Evolutionary conservation across 2,329 filamentous ascomycete genomes (phyloP).

Genomic region (Fusarium neocosmosporiellum): DNA sequence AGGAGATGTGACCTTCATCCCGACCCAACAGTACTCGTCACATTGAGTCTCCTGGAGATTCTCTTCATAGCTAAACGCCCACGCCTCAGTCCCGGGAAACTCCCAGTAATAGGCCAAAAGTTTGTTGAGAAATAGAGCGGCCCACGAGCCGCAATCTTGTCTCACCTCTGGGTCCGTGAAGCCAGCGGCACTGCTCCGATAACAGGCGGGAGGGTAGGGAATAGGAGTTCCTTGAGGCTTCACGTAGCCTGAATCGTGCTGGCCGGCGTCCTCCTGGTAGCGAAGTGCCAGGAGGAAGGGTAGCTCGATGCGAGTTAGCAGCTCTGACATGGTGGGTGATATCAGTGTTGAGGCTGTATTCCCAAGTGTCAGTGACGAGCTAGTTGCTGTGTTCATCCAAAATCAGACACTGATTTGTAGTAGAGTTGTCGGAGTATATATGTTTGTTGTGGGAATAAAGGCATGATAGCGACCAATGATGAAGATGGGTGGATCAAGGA

Average conservation of each 20-base stretch:
- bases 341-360: not conserved
- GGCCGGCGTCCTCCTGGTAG: not conserved
- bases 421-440: not conserved
- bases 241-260: not conserved
- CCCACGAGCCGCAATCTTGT: not conserved
- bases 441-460: not conserved
- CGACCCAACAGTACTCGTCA: constrained; percentile 23
- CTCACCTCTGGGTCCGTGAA: not conserved
- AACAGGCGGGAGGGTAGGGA: not conserved
- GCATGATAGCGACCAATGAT: not conserved
- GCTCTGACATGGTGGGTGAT: not conserved
- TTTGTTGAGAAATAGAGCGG: not conserved
- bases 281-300: not conserved
- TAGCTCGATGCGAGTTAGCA: not conserved
- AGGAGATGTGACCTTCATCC: constrained; percentile 28
- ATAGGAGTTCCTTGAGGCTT: not conserved
- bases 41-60: constrained; percentile 17
- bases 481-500: not conserved
- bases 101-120: not conserved
- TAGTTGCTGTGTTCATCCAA: not conserved
- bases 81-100: not conserved
- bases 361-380: not conserved
- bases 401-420: not conserved
- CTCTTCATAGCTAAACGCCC: constrained; percentile 16
- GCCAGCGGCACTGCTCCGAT: not conserved